phyloP scores from a whole-genome alignment of 192 early-diverging fungal species.

The Diversispora epigaea region DNA sequence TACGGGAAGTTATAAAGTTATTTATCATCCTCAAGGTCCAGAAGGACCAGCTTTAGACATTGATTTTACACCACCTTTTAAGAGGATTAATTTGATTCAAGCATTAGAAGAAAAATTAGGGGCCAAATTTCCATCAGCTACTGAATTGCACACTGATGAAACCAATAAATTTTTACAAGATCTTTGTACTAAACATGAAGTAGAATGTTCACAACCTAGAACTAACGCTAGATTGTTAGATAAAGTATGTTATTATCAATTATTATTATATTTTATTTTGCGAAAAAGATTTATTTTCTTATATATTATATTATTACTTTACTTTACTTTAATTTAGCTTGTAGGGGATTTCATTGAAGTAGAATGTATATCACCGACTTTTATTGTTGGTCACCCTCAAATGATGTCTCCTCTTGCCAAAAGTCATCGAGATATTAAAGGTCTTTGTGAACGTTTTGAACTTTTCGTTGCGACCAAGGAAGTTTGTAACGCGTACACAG shows the following conservation, averaged over 20 bases:
- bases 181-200: constrained; percentile 90
- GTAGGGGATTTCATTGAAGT: constrained; percentile 83
- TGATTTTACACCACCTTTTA: constrained; percentile 97
- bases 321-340: constrained; percentile 38
- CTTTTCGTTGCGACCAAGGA: constrained; percentile 99
- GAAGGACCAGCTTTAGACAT: constrained; percentile 76
- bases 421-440: constrained; percentile 84
- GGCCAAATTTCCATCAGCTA: constrained; percentile 88
- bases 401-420: constrained; percentile 99
- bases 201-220: constrained; percentile 93
- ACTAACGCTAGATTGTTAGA: constrained; percentile 92
- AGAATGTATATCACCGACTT: constrained; percentile 82
- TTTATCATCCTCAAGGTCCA: constrained; percentile 92
- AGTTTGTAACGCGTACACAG: constrained; percentile 98
- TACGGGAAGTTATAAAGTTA: constrained; percentile 86
- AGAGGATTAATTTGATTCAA: constrained; percentile 88
- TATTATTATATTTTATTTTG: background rate
- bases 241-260: constrained; percentile 53
- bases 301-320: constrained; percentile 13
- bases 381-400: constrained; percentile 95
- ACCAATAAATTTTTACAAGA: constrained; percentile 90
- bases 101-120: constrained; percentile 88
- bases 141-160: constrained; percentile 75
- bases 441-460: constrained; percentile 98
- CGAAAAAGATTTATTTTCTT: constrained; percentile 39